phyloP scores from a whole-genome alignment of 2,329 filamentous ascomycete species.

The Thelonectria blattea region DNA sequence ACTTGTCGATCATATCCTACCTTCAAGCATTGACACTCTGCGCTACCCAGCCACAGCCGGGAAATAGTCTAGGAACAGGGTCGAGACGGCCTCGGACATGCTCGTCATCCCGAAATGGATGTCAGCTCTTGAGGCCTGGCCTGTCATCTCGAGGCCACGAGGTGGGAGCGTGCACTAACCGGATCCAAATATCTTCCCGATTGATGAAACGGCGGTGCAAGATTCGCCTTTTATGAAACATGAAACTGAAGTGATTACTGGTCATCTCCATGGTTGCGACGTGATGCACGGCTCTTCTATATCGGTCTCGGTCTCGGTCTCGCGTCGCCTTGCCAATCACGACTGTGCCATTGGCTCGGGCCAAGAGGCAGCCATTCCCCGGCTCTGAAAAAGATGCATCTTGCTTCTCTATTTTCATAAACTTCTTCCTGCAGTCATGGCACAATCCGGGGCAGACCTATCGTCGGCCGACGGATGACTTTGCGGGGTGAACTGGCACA shows the following conservation, averaged over 20 bases:
- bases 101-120: background rate
- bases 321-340: background rate
- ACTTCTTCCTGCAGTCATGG: background rate
- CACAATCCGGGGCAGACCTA: background rate
- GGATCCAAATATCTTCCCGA: background rate
- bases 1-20: background rate
- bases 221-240: background rate
- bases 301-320: constrained; percentile 5
- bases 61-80: background rate
- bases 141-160: background rate
- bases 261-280: too few relatives aligned
- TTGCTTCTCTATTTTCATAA: background rate
- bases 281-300: background rate
- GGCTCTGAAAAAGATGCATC: background rate
- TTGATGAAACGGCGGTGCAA: background rate
- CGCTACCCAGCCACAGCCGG: background rate
- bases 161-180: background rate
- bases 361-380: background rate
- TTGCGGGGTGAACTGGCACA: background rate
- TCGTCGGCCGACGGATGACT: background rate
- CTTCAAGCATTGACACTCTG: background rate
- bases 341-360: background rate
- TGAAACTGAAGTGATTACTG: too few relatives aligned
- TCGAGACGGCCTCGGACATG: too few relatives aligned
- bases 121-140: background rate